These are phyloP conservation scores for Aspergillus pseudotamarii DNA, from an alignment of 2,329 filamentous ascomycete species.

Conservation along the genomic window DNA sequence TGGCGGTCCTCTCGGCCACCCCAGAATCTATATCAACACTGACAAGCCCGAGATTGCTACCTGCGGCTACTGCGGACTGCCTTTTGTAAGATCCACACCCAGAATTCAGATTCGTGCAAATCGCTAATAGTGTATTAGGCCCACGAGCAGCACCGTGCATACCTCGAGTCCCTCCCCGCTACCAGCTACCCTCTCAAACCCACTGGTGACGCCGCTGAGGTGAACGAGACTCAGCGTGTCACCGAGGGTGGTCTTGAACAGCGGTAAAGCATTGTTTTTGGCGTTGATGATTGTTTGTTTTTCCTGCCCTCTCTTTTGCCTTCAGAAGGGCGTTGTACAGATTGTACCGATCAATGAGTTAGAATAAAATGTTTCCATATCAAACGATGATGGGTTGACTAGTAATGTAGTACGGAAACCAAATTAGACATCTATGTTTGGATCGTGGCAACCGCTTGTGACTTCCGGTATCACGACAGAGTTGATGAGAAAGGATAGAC, in stretches of 20 bases:
- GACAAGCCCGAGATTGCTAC: slow-evolving; percentile 92
- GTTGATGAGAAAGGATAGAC: too few relatives aligned
- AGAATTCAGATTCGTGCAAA: neutral
- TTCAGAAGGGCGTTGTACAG: slow-evolving; percentile 37
- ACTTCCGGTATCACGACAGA: too few relatives aligned
- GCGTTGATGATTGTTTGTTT: slow-evolving; percentile 38
- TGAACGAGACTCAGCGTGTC: slow-evolving; percentile 60
- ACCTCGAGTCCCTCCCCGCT: slow-evolving; percentile 78
- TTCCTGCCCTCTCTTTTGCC: slow-evolving; percentile 29
- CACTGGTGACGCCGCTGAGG: slow-evolving; percentile 61
- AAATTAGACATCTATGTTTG: too few relatives aligned
- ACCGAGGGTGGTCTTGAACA: slow-evolving; percentile 63
- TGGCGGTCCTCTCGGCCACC: slow-evolving; percentile 86
- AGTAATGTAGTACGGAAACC: too few relatives aligned
- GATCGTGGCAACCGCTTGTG: too few relatives aligned
- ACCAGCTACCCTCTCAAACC: slow-evolving; percentile 79
- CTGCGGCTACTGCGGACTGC: slow-evolving; percentile 91
- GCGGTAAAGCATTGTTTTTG: slow-evolving; percentile 51
- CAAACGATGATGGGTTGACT: neutral
- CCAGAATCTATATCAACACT: slow-evolving; percentile 93
- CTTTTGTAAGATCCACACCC: slow-evolving; percentile 71
- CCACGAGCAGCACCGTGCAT: slow-evolving; percentile 81
- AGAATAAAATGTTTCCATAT: slow-evolving; percentile 19
- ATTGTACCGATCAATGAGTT: slow-evolving; percentile 37
- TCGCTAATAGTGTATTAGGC: slow-evolving; percentile 59